phyloP scores from a whole-genome alignment of 1,284 basidiomycete genomes.

The Cystobasidiaceae sp. region DNA sequence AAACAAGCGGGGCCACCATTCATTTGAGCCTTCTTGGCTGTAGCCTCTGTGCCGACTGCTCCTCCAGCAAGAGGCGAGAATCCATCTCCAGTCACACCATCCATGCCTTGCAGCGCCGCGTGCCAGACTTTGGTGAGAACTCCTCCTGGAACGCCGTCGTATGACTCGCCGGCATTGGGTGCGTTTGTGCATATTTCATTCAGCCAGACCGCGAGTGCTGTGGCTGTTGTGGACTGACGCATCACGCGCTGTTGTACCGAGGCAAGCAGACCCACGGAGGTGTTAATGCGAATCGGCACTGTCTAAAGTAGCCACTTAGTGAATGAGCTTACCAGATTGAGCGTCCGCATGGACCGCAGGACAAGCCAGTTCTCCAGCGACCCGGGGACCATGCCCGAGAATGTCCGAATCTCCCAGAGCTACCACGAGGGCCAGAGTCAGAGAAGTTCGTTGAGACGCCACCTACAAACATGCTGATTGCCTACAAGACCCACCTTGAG shows the following conservation, averaged over 20 bases:
- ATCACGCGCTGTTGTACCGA: slow-evolving; percentile 54
- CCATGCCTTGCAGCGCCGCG: slow-evolving; percentile 64
- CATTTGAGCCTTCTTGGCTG: slow-evolving; percentile 70
- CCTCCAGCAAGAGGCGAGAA: slow-evolving; percentile 16
- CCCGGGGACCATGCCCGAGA: slow-evolving; percentile 44
- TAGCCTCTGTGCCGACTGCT: slow-evolving; percentile 50
- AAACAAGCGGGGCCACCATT: slow-evolving; percentile 66
- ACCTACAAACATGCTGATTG: neutral
- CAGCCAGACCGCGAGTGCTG: slow-evolving; percentile 70
- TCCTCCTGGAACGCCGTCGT: slow-evolving; percentile 51
- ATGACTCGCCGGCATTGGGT: slow-evolving; percentile 49
- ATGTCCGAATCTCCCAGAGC: slow-evolving; percentile 64
- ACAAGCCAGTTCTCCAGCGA: slow-evolving; percentile 63
- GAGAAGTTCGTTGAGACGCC: neutral
- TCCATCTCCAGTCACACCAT: slow-evolving; percentile 44
- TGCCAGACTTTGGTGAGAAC: slow-evolving; percentile 68
- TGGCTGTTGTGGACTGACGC: slow-evolving; percentile 69
- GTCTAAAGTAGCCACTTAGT: too few species aligned
- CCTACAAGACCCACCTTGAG: slow-evolving; percentile 52
- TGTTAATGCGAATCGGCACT: too few species aligned
- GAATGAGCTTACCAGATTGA: slow-evolving; percentile 60
- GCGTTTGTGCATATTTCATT: slow-evolving; percentile 53
- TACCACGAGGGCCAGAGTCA: slow-evolving; percentile 42
- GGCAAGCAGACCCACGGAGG: too few species aligned
- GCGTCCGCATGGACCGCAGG: slow-evolving; percentile 75